Percentiles rank a stretch among this genome's conserved stretches.
phyloP scores from a whole-genome alignment of 208 protist species.

The Phytomonas francai region DNA sequence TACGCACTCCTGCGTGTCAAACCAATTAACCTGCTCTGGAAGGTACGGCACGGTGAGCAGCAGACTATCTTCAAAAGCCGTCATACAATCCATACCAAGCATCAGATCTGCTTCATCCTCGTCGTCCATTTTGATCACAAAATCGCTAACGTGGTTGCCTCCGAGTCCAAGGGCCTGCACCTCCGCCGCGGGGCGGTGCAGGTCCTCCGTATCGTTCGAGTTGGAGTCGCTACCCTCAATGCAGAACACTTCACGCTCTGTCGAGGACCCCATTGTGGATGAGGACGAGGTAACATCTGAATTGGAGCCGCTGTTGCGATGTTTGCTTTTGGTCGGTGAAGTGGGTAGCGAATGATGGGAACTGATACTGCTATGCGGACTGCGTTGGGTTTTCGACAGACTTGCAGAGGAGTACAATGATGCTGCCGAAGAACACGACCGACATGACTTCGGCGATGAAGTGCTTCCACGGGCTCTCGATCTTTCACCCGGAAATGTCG shows the following conservation, averaged over 20 bases:
- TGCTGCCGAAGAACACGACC: neutral
- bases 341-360: conserved; percentile 9
- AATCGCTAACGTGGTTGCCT: conserved; percentile 34
- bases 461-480: neutral
- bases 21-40: conserved; percentile 51
- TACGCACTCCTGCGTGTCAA: conserved; percentile 59
- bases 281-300: conserved; percentile 1
- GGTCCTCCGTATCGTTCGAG: conserved; percentile 21
- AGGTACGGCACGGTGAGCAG: conserved; percentile 81
- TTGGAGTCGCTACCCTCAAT: conserved; percentile 5
- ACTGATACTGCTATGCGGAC: conserved; percentile 17
- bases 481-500: neutral
- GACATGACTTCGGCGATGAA: conserved; percentile 8
- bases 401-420: neutral
- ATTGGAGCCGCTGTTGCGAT: conserved; percentile 6
- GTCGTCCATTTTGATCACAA: conserved; percentile 82
- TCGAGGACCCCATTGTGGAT: conserved; percentile 1
- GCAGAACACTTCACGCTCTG: neutral
- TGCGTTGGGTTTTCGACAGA: neutral
- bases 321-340: neutral
- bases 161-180: conserved; percentile 16
- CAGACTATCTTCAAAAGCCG: conserved; percentile 59
- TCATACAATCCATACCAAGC: conserved; percentile 52
- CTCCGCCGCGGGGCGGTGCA: conserved; percentile 20
- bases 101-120: conserved; percentile 86